Evolutionary conservation across 148 eudicot genomes (phyloP).

Genomic region (Chenopodium album): DNA sequence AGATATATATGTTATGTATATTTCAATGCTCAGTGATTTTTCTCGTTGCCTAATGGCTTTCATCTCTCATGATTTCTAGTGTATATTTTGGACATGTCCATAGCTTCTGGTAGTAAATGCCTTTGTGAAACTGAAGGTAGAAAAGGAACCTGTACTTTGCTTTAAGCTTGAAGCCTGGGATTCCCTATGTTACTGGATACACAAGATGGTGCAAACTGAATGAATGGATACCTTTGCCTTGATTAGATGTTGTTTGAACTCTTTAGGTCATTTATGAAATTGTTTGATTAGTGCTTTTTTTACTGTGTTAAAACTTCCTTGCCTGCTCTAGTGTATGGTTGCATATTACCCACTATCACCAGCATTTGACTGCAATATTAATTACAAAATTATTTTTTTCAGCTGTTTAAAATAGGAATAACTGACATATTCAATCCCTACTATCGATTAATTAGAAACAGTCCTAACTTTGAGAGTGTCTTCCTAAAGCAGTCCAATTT

Average conservation of each 20-base stretch:
- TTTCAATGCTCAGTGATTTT: conserved; percentile 1
- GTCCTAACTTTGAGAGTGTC: neutral
- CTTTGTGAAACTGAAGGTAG: neutral
- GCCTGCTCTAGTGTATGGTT: neutral
- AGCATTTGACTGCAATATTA: neutral
- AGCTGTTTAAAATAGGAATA: neutral
- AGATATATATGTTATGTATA: neutral
- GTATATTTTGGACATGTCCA: neutral
- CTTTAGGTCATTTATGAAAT: neutral
- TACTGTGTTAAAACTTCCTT: neutral
- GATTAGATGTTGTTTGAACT: neutral
- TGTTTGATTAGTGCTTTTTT: neutral
- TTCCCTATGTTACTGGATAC: neutral
- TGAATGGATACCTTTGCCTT: neutral
- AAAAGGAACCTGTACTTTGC: neutral
- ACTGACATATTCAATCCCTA: neutral
- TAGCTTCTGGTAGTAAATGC: neutral
- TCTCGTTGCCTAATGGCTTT: neutral
- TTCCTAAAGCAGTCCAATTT: neutral
- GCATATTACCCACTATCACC: neutral
- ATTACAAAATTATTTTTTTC: neutral
- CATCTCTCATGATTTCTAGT: neutral
- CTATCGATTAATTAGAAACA: neutral
- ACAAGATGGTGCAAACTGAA: neutral
- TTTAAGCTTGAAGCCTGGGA: neutral